phyloP scores from a whole-genome alignment of 73 alveolate species.

The Paramecium bursaria region DNA sequence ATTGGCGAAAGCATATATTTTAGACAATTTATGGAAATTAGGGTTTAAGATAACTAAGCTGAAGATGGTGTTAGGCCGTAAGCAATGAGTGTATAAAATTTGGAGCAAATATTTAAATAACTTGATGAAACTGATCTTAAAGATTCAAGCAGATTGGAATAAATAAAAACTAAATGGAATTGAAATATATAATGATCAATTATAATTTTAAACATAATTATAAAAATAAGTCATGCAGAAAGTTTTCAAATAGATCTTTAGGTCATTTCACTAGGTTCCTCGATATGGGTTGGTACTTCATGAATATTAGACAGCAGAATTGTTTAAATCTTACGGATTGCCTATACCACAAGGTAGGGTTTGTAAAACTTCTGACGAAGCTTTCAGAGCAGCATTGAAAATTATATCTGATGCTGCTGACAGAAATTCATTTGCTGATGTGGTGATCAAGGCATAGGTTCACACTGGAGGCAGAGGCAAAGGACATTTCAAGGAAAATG shows the following conservation, averaged over 20 bases:
- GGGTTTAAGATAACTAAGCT: background rate
- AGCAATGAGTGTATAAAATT: too few species aligned
- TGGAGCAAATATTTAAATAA: background rate
- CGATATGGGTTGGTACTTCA: constrained; percentile 54
- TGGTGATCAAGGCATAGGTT: constrained; percentile 76
- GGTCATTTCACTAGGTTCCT: constrained; percentile 43
- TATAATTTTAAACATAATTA: too few species aligned
- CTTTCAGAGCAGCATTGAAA: constrained; percentile 44
- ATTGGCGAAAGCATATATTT: constrained; percentile 34
- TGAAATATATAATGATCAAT: too few species aligned
- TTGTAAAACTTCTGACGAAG: constrained; percentile 69
- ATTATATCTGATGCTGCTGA: constrained; percentile 45
- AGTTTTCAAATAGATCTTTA: constrained; percentile 27
- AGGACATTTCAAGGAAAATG: constrained; percentile 79
- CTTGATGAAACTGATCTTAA: background rate
- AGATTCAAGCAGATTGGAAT: background rate
- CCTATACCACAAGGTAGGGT: constrained; percentile 69
- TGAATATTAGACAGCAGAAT: constrained; percentile 65
- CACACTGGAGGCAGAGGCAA: constrained; percentile 87
- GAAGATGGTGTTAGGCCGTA: too few species aligned
- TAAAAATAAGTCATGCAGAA: background rate
- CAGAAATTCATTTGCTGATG: constrained; percentile 64
- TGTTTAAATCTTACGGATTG: constrained; percentile 40
- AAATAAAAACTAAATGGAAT: background rate
- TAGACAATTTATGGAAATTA: background rate